Conservation (phyloP, 495 filamentous ascomycete genomes). For the Aspergillus hancockii region DNA sequence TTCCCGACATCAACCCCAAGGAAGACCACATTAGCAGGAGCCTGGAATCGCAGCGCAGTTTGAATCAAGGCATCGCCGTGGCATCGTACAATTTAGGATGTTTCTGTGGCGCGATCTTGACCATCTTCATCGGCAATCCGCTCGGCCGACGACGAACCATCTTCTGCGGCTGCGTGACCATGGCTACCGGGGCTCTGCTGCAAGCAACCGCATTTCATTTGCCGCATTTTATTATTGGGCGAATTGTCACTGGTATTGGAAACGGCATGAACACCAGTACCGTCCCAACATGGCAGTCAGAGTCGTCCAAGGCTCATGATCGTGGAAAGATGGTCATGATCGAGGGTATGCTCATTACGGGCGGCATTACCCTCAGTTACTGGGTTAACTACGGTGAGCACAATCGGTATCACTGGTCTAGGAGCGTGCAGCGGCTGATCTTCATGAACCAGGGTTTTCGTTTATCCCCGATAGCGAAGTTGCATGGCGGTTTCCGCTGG, state of each 20-base stretch:
- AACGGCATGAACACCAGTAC: conserved; percentile 61
- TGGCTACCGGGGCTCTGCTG: conserved; percentile 65
- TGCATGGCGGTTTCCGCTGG: conserved; percentile 75
- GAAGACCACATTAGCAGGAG: conserved; percentile 12
- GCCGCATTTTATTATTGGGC: conserved; percentile 64
- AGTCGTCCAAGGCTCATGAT: conserved; percentile 68
- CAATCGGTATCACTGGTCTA: neutral
- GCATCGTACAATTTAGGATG: conserved; percentile 75
- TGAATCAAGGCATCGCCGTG: conserved; percentile 53
- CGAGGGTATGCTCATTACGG: conserved; percentile 66
- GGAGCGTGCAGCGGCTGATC: neutral
- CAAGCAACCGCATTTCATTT: conserved; percentile 61
- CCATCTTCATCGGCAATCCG: conserved; percentile 69
- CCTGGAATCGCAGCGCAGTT: conserved; percentile 27
- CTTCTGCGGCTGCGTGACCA: conserved; percentile 63
- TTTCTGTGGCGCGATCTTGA: conserved; percentile 68
- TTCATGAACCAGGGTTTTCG: conserved; percentile 41
- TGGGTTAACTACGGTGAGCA: conserved; percentile 68
- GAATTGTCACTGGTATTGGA: conserved; percentile 68
- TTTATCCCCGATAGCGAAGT: conserved; percentile 56
- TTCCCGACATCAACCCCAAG: conserved; percentile 41
- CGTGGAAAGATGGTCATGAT: conserved; percentile 79
- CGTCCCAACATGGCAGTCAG: conserved; percentile 56
- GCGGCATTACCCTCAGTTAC: conserved; percentile 67
- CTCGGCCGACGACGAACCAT: conserved; percentile 70